These are phyloP conservation scores for Termitomyces sp. DNA, from an alignment of 768 basidiomycete genomes.

Conservation along the genomic window DNA sequence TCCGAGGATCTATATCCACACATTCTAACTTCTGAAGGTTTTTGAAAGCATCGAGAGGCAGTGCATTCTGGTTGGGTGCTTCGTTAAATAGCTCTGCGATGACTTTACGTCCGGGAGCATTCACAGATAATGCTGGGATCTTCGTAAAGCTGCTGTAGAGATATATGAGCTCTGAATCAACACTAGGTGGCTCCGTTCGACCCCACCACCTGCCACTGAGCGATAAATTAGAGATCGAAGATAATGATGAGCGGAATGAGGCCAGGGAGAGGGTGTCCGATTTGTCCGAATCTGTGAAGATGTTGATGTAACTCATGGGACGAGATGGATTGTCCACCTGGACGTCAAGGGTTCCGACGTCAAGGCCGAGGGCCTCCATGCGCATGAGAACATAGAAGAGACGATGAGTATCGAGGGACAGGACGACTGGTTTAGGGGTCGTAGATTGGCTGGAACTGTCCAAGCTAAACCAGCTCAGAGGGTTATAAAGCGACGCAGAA, in stretches of 20 bases:
- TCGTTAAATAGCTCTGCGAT: slow-evolving; percentile 69
- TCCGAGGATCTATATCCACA: slow-evolving; percentile 76
- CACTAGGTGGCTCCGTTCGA: slow-evolving; percentile 45
- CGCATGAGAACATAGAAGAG: slow-evolving; percentile 88
- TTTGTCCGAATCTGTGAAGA: slow-evolving; percentile 50
- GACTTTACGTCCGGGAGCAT: slow-evolving; percentile 56
- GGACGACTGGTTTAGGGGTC: slow-evolving; percentile 53
- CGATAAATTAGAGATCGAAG: slow-evolving; percentile 70
- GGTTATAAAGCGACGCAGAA: slow-evolving; percentile 46
- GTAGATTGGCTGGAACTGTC: slow-evolving; percentile 24
- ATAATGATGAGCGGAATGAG: slow-evolving; percentile 73
- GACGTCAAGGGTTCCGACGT: slow-evolving; percentile 78
- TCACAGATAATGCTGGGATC: slow-evolving; percentile 71
- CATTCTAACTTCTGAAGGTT: slow-evolving; percentile 74
- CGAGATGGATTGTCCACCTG: slow-evolving; percentile 66
- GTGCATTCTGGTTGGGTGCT: slow-evolving; percentile 63
- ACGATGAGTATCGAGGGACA: slow-evolving; percentile 73
- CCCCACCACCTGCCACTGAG: slow-evolving; percentile 74
- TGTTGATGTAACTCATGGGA: slow-evolving; percentile 69
- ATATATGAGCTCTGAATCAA: slow-evolving; percentile 77
- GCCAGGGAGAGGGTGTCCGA: slow-evolving; percentile 71
- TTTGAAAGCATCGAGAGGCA: slow-evolving; percentile 84
- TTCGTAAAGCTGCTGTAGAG: slow-evolving; percentile 90
- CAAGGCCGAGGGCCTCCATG: slow-evolving; percentile 73
- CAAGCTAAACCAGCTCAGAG: slow-evolving; percentile 54